Conservation (phyloP, 73 alveolate genomes). For the Blepharisma japonicum region DNA sequence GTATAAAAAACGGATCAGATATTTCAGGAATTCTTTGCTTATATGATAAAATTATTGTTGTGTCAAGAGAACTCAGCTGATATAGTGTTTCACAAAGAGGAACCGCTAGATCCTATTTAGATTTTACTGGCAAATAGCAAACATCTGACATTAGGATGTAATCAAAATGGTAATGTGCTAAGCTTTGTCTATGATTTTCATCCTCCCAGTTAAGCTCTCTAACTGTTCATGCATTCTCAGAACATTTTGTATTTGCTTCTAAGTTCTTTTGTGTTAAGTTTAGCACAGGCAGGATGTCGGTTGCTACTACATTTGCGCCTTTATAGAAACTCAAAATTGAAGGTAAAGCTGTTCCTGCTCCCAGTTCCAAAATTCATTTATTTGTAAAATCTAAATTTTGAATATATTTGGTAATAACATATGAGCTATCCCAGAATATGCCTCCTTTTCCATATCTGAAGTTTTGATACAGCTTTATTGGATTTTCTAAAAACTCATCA, state of each 20-base stretch:
- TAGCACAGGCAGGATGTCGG: neutral
- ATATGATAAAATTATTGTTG: neutral
- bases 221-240: neutral
- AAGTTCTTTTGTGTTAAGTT: neutral
- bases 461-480: neutral
- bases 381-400: neutral
- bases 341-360: slow-evolving; percentile 26
- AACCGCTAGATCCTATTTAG: slow-evolving; percentile 5
- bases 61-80: neutral
- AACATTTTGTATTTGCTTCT: neutral
- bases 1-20: neutral
- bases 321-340: neutral
- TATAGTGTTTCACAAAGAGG: neutral
- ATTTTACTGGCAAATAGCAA: slow-evolving; percentile 2
- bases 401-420: neutral
- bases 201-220: slow-evolving; percentile 10
- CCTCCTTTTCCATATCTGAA: slow-evolving; percentile 24
- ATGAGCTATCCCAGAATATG: slow-evolving; percentile 17
- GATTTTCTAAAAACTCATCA: neutral
- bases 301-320: slow-evolving; percentile 18
- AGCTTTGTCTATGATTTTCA: neutral
- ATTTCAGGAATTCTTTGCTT: neutral
- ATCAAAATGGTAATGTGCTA: neutral
- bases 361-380: slow-evolving; percentile 1
- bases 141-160: slow-evolving; percentile 8